Evolutionary conservation across 2,329 filamentous ascomycete species (phyloP), one percentile per base, ranked within the genome.

Genomic region (Rosellinia necatrix): DNA sequence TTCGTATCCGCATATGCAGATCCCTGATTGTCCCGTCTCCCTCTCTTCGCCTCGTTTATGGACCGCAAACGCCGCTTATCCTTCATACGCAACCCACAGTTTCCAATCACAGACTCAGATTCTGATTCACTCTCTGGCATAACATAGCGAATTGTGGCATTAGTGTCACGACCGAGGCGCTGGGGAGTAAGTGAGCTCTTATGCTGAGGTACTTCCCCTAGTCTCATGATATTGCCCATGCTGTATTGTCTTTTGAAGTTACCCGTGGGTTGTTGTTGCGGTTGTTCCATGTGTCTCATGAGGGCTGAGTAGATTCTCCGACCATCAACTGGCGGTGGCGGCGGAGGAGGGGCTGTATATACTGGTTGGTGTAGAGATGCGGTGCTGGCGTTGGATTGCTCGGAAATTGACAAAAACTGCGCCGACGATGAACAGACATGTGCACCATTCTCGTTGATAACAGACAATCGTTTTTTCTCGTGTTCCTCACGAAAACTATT

Each of bases 231-330:
- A 19, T 59, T 49, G 13, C 64, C 59, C 29, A 49, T 19, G 29
- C 49, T 70, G 2, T 48, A 57, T 43, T 66, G 60, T 15, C 56
- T 55, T 37, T 67, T 61, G 6, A 64, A n/a, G 15, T 56, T 13
- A 67, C 56, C 7, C 29, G 49, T 6, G 32, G 53, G 12, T 64
- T 43, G 0, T 58, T 60, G 63, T 21, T 72, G 73, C 2, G 73
- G 75, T 9, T 78, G 75, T 8, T 76, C 70, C 37, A 84, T 70
- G 29, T 78, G 76, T 58, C 81, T 81, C 72, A 88, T 82, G n/a
- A 89, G 72, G 1, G 85, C 86, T 5, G 83, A 84, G 64, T 86
- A 88, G 3, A 89, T 77, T 30, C 81, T 78, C 34, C 84, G 78
- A 56, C 82, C 85, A 53, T 86, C 78, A 21, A 84, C 73, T 0